Conservation (phyloP, 306 rosid genomes). For the Fagus sylvatica region DNA sequence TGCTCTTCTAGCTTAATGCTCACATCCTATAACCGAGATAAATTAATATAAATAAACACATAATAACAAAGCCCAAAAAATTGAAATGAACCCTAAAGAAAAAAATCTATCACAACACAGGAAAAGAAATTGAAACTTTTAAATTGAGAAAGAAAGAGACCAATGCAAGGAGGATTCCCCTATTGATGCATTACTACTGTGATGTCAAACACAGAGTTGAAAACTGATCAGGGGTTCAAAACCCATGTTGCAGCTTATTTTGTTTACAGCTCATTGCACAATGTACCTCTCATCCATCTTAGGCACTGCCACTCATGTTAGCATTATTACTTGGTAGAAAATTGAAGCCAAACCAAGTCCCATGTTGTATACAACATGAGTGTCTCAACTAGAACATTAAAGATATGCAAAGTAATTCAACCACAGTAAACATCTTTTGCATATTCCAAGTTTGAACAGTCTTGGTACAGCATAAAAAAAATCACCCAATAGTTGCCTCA, state of each 20-base stretch:
- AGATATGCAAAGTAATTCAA: neutral
- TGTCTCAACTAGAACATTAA: neutral
- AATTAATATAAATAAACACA: slow-evolving; percentile 9
- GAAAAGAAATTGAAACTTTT: neutral
- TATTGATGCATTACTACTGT: neutral
- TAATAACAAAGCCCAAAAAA: neutral
- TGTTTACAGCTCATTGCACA: neutral
- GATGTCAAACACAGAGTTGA: slow-evolving; percentile 2
- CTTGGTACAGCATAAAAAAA: neutral
- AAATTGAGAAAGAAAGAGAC: slow-evolving; percentile 1
- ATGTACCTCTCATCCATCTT: too few relatives aligned
- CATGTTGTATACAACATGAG: neutral
- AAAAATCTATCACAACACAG: neutral
- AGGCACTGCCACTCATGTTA: too few relatives aligned
- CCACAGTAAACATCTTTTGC: neutral
- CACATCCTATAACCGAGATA: slow-evolving; percentile 66
- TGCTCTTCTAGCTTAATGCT: slow-evolving; percentile 92
- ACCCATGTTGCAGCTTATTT: neutral
- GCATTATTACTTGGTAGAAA: too few relatives aligned
- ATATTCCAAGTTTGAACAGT: neutral
- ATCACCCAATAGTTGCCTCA: neutral
- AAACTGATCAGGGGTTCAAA: neutral
- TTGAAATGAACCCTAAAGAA: neutral
- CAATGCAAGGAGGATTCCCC: neutral
- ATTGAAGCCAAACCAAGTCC: neutral